Percentiles rank a stretch among this genome's conserved stretches.
phyloP scores from a whole-genome alignment of 345 rosid genomes.

The Eucalyptus regnans region DNA sequence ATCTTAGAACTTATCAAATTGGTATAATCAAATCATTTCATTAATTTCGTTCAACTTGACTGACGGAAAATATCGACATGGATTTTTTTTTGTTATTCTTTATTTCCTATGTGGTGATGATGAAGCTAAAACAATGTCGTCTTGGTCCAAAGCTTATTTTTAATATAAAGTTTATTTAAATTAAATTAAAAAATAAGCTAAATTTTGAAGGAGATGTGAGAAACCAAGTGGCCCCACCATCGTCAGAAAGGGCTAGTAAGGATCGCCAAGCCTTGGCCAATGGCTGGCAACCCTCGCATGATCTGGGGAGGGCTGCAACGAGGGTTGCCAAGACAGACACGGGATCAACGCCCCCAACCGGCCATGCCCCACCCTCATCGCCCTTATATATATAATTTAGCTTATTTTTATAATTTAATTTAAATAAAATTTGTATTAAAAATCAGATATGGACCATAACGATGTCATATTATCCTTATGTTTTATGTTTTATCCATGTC shows the following conservation, averaged over 20 bases:
- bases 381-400: too few relatives aligned
- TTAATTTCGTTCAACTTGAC: background rate
- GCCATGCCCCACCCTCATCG: too few relatives aligned
- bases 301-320: accelerated
- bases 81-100: too few relatives aligned
- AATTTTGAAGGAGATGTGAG: background rate
- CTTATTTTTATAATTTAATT: too few relatives aligned
- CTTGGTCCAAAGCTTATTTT: background rate
- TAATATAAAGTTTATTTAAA: too few relatives aligned
- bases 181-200: too few relatives aligned
- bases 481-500: background rate
- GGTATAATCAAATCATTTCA: background rate
- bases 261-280: accelerated
- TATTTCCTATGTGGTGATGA: background rate
- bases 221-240: too few relatives aligned
- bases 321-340: background rate
- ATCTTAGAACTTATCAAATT: background rate
- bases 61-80: accelerated
- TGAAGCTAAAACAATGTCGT: too few relatives aligned
- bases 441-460: background rate
- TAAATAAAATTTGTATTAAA: background rate
- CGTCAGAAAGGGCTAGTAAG: background rate
- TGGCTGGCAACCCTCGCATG: background rate
- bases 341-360: too few relatives aligned
- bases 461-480: too few relatives aligned